These are phyloP conservation scores for Platismatia glauca DNA, from an alignment of 495 filamentous ascomycete species.

Conservation along the genomic window DNA sequence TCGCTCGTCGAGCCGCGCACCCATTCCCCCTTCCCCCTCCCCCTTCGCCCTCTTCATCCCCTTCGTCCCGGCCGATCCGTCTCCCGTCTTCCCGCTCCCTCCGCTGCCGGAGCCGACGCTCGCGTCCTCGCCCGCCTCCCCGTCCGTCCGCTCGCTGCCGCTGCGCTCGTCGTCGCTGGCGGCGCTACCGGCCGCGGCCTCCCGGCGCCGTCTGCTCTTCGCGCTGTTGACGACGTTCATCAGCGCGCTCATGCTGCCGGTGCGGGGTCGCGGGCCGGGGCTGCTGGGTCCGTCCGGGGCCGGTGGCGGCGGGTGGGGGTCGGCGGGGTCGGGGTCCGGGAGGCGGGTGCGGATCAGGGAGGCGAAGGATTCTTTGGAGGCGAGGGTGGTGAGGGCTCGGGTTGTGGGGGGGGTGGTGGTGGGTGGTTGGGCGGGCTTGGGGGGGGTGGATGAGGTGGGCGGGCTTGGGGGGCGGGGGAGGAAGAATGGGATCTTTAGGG, in stretches of 20 bases:
- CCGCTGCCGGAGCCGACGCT: neutral
- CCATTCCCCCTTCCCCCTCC: neutral
- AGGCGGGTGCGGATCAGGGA: constrained; percentile 7
- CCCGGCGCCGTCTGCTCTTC: neutral
- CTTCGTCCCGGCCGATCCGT: neutral
- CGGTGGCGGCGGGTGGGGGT: neutral
- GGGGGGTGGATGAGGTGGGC: neutral
- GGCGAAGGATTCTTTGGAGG: constrained; percentile 3
- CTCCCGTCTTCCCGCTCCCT: neutral
- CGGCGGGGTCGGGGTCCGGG: constrained; percentile 8
- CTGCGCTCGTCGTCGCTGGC: neutral
- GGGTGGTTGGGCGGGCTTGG: constrained; percentile 1
- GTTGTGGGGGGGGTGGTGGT: neutral
- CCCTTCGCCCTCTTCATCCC: neutral
- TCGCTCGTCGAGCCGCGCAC: neutral
- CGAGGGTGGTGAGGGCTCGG: neutral
- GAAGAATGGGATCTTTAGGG: constrained; percentile 1
- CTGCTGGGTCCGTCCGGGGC: neutral
- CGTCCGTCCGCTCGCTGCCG: neutral
- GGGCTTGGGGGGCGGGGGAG: constrained; percentile 9
- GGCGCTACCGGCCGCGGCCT: neutral
- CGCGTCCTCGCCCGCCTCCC: neutral
- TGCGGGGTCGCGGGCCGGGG: neutral
- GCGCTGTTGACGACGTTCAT: constrained; percentile 13
- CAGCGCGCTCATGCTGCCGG: constrained; percentile 11